Base-by-base conservation (phyloP, 2,329 filamentous ascomycete genomes). In the Verticillium dahliae region DNA sequence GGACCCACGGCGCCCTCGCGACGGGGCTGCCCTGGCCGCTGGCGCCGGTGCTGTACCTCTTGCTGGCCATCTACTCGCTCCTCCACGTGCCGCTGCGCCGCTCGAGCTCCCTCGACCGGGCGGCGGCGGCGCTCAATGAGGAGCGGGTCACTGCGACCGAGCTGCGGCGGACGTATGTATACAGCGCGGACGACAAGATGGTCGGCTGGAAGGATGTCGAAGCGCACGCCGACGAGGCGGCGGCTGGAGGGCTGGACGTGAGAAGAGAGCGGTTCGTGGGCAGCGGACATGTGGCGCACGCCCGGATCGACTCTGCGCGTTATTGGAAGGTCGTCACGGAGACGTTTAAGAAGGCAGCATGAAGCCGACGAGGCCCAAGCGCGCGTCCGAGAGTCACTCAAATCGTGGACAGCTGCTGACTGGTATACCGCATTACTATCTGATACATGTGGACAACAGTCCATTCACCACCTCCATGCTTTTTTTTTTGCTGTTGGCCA, bases 261-360 rank as follows among this genome's bases (percentile, higher is more conserved):
- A 70, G 74, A 56, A 68, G 72, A 63, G 83, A 83, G 66, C 68
- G 69, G 65, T 85, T 85, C 59, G 69, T 71, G 34, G 73, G 74
- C 39, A 82, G 78, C 4, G 71, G 72, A 31, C 84, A 86, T 69
- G 82, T 85, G 31, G 76, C 80, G 18, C 81, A 84, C 62, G 74
- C 76, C 62, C 76, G 78, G 63, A 67, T 67, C 0, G 78, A 85
- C 62, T 70, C 71, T 33, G 69, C 72, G 56, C 72, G 81, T 60
- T 86, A 86, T 67, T 85, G 84, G 83, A 66, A 64, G 4, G 69
- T 75, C 22, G 74, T 85, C 2, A 75, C 67, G 50, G 74, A 78
- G 61, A 75, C 76, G 1, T 86, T 82, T 82, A 69, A 75, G 39
- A 74, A 70, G 38, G 57, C 7, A 15, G 45, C 7, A 10, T 50